Conservation (phyloP, 352 stramenopile genomes). For the Globisporangium cylindrosporum region DNA sequence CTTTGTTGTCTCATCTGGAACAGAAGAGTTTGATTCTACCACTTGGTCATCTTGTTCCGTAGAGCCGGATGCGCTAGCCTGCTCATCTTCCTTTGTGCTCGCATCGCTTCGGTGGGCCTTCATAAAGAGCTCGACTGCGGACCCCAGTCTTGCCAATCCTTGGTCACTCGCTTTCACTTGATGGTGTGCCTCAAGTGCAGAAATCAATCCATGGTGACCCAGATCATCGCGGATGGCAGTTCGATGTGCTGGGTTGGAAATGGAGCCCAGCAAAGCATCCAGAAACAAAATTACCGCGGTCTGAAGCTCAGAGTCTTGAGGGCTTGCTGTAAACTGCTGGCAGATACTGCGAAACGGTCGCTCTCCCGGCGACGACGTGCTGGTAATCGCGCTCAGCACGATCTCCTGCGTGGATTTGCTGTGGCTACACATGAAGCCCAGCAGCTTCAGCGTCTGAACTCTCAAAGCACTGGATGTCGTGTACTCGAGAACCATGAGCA, state of each 20-base stretch:
- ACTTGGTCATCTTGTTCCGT: not conserved
- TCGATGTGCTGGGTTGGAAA: slow-evolving; percentile 24
- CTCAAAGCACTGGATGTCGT: slow-evolving; percentile 24
- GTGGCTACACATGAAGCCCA: slow-evolving; percentile 34
- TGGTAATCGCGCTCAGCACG: slow-evolving; percentile 30
- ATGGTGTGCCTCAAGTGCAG: slow-evolving; percentile 25
- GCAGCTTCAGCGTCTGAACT: slow-evolving; percentile 29
- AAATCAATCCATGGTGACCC: slow-evolving; percentile 26
- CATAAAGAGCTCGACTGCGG: slow-evolving; percentile 10
- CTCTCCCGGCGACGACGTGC: slow-evolving; percentile 12
- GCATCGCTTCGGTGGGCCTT: not conserved
- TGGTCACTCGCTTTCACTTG: slow-evolving; percentile 2
- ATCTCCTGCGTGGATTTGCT: slow-evolving; percentile 23
- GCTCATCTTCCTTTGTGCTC: not conserved
- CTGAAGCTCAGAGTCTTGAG: slow-evolving; percentile 25
- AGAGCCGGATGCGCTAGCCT: not conserved
- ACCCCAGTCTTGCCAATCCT: not conserved
- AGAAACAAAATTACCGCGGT: slow-evolving; percentile 44
- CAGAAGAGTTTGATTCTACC: not conserved
- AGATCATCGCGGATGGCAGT: slow-evolving; percentile 45
- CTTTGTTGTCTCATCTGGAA: not conserved
- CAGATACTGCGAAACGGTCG: slow-evolving; percentile 29
- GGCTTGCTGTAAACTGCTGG: slow-evolving; percentile 24
- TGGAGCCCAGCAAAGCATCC: slow-evolving; percentile 39
- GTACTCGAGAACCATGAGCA: slow-evolving; percentile 28